Evolutionary conservation across 257 asterid species (phyloP), one percentile per base, ranked within the genome.

Genomic region (Scutellaria baicalensis): DNA sequence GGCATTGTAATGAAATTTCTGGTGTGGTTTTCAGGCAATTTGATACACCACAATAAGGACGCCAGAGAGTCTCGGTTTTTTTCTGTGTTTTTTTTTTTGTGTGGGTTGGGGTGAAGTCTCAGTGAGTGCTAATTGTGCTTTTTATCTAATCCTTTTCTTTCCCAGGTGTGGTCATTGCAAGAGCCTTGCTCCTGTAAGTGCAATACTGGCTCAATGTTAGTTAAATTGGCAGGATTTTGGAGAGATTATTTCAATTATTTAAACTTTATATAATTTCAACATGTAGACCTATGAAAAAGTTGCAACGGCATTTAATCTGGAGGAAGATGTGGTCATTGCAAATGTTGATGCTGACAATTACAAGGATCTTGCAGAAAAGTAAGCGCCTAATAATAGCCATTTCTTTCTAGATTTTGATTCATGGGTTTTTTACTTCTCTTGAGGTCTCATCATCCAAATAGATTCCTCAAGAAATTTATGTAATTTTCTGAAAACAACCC

Each of bases 161-260:
- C 76, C 55, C 85, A 93, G 98, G 98, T 93, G 97, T 58, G 97
- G 98, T 70, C 98, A 93, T 60, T 93, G 97, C 87, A 88, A 93
- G 84, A 82, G 55, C 84, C 96, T 93, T 80, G 98, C 98, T 72
- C 82, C 99, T 63, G 99, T 93, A 83, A 89, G 96, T 83, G 67
- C 72, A 74, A n/a, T 50, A 14, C 42, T 17, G 57, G 49, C 78
- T 80, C 49, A 40, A 27, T 27, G 4, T 47, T 20, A 64, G 56
- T 36, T 65, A 72, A 56, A 40, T 27, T 67, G 54, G 33, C 8
- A 16, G 49, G 60, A 60, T 83, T 61, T 58, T 57, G 57, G 48
- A 42, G 33, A 42, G 17, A 51, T 63, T 52, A 61, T 36, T 66
- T 56, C 17, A 64, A 50, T 64, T 64, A 44, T 45, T 63, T 66